A percentile compares a stretch with the other conserved stretches of the same genome.
Conservation (phyloP, 257 asterid genomes). For the Linaria vulgaris region DNA sequence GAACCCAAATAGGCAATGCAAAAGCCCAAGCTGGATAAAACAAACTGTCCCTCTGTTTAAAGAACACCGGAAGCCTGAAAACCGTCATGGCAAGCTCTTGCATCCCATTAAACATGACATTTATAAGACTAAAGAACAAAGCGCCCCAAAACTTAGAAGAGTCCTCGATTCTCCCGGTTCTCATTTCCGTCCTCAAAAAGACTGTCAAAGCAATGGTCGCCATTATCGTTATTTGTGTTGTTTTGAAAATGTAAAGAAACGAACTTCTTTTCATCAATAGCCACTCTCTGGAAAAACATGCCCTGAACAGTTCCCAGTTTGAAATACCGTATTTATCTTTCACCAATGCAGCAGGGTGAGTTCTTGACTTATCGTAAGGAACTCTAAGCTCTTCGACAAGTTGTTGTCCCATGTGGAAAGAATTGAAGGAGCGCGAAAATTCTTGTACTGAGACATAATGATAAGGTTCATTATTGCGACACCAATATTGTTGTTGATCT, state of each 20-base stretch:
- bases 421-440: constrained; percentile 52
- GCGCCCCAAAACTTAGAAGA: constrained; percentile 74
- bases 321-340: constrained; percentile 72
- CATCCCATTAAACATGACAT: constrained; percentile 86
- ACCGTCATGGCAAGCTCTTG: constrained; percentile 79
- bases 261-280: constrained; percentile 70
- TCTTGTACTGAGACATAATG: constrained; percentile 52
- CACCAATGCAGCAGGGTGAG: constrained; percentile 83
- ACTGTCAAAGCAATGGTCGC: constrained; percentile 64
- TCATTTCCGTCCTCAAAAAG: constrained; percentile 76
- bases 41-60: constrained; percentile 69
- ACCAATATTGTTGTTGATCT: constrained; percentile 83
- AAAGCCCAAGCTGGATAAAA: constrained; percentile 94
- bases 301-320: constrained; percentile 63
- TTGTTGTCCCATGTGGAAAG: constrained; percentile 54
- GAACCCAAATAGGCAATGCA: constrained; percentile 81
- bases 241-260: constrained; percentile 70
- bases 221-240: constrained; percentile 73
- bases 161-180: constrained; percentile 46
- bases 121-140: constrained; percentile 71
- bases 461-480: constrained; percentile 48
- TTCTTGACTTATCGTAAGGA: constrained; percentile 56
- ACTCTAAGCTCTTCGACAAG: constrained; percentile 46
- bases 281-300: constrained; percentile 73
- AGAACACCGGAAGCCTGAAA: constrained; percentile 77